Conservation (phyloP, 192 early-diverging fungal species). For the Coemansia sp. region DNA sequence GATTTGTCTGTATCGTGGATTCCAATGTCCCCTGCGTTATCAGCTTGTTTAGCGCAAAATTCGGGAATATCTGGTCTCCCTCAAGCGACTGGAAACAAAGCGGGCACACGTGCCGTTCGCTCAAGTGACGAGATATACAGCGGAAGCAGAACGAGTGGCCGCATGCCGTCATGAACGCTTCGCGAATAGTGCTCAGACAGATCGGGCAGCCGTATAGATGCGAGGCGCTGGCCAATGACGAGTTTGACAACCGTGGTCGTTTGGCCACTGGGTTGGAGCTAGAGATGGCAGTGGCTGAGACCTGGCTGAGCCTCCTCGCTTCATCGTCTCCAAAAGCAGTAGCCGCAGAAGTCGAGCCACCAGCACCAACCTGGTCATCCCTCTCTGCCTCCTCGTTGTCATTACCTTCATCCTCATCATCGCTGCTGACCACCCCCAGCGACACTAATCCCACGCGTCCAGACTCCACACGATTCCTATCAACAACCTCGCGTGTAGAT, state of each 20-base stretch:
- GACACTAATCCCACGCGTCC: background rate
- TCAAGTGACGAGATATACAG: slow-evolving; percentile 72
- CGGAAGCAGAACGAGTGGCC: slow-evolving; percentile 83
- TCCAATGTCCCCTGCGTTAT: slow-evolving; percentile 18
- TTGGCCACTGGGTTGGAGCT: background rate
- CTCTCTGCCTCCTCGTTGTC: background rate
- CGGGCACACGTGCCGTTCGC: slow-evolving; percentile 63
- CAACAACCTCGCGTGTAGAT: too few relatives aligned
- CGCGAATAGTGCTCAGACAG: slow-evolving; percentile 66
- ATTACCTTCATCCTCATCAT: background rate
- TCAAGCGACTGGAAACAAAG: slow-evolving; percentile 60
- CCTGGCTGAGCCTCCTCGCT: too few relatives aligned
- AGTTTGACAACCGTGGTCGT: slow-evolving; percentile 3
- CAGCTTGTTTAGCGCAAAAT: slow-evolving; percentile 61
- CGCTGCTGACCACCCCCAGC: background rate
- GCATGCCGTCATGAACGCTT: slow-evolving; percentile 76
- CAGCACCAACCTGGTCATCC: background rate
- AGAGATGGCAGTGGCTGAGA: too few relatives aligned
- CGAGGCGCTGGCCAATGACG: background rate
- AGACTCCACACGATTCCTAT: too few relatives aligned
- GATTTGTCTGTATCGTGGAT: background rate
- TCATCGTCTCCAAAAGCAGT: too few relatives aligned
- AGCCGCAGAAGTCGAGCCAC: background rate
- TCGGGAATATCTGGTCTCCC: slow-evolving; percentile 75
- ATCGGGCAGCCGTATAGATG: slow-evolving; percentile 58